Base-by-base conservation (phyloP, 2,329 filamentous ascomycete genomes). In the Fusarium ramigenum region DNA sequence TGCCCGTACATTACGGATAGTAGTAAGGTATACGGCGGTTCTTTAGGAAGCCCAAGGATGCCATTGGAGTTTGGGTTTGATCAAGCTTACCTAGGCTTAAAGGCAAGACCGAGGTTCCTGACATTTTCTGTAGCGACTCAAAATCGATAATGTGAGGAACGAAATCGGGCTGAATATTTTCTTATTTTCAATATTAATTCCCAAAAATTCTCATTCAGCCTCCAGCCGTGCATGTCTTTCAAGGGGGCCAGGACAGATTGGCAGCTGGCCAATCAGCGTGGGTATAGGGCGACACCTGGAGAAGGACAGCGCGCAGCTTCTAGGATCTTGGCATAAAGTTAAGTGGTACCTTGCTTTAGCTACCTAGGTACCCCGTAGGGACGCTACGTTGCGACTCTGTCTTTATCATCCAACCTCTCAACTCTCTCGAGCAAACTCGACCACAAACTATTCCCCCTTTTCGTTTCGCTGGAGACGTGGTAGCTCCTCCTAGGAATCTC, bases 271-370 rank as follows among this genome's bases (percentile, higher is more conserved):
- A 79, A 79, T 79, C 72, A 79, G 49, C 63, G 53, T 23, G 40
- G 49, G 47, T 19, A 46, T 52, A 64, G 67, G 75, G 75, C 75
- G 73, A 77, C 78, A 79, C 78, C 76, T 77, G 66, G 54, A 75
- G 56, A 69, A 75, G 75, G 66, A 66, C 63, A 66, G 47, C 69
- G 60, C 69, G 68, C 66, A 77, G 69, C 74, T 77, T 74, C 53
- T 60, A 67, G 44, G 56, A 74, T 47, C 59, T 52, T 58, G 70
- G 43, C 50, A 43, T 30, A 52, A 46, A 63, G 34, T 30, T 54
- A 39, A 68, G 65, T 66, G 63, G 67, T 69, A 70, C 69, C 71
- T 68, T 65, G 60, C 65, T 69, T 73, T 62, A 64, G 62, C 62
- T 72, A 50, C 21, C 11, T 23, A 69, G 56, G n/a, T n/a, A n/a